Percentiles rank a stretch among this genome's conserved stretches.
phyloP scores from a whole-genome alignment of 2,329 filamentous ascomycete genomes.

The Pseudogymnoascus sp. region DNA sequence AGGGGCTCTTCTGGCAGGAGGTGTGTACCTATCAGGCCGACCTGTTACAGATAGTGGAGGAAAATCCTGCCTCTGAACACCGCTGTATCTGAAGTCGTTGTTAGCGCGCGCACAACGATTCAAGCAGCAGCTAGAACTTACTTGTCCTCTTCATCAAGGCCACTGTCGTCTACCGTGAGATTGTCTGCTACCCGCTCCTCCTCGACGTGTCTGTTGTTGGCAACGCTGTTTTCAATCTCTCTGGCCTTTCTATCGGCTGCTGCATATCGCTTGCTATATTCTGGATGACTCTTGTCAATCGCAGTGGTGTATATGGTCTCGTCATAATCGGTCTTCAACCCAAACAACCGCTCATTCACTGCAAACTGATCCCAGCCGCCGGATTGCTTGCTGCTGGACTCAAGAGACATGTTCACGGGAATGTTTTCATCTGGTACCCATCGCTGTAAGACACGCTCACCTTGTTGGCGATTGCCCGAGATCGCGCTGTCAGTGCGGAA shows the following conservation, averaged over 20 bases:
- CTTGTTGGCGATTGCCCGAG: constrained; percentile 61
- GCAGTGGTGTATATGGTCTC: constrained; percentile 91
- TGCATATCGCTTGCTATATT: constrained; percentile 70
- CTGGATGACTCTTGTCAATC: constrained; percentile 77
- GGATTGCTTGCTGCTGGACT: constrained; percentile 32
- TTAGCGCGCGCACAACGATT: constrained; percentile 14
- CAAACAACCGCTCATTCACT: constrained; percentile 80
- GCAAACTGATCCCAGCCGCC: constrained; percentile 86
- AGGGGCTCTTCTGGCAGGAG: constrained; percentile 78
- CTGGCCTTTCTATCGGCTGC: constrained; percentile 76
- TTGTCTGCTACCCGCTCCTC: constrained; percentile 77
- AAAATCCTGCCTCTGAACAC: constrained; percentile 72
- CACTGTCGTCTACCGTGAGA: constrained; percentile 56
- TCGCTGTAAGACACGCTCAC: constrained; percentile 69
- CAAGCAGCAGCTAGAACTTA: constrained; percentile 36
- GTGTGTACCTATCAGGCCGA: constrained; percentile 71
- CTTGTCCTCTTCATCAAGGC: constrained; percentile 86
- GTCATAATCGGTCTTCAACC: constrained; percentile 82
- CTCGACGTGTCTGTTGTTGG: constrained; percentile 74
- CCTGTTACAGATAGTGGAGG: constrained; percentile 49
- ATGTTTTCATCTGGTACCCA: constrained; percentile 68
- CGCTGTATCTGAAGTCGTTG: constrained; percentile 63
- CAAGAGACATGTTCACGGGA: constrained; percentile 63
- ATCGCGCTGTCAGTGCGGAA: constrained; percentile 90
- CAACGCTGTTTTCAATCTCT: constrained; percentile 74